Base-by-base conservation (phyloP, 2,329 filamentous ascomycete species). In the Magnaporthales sp. region DNA sequence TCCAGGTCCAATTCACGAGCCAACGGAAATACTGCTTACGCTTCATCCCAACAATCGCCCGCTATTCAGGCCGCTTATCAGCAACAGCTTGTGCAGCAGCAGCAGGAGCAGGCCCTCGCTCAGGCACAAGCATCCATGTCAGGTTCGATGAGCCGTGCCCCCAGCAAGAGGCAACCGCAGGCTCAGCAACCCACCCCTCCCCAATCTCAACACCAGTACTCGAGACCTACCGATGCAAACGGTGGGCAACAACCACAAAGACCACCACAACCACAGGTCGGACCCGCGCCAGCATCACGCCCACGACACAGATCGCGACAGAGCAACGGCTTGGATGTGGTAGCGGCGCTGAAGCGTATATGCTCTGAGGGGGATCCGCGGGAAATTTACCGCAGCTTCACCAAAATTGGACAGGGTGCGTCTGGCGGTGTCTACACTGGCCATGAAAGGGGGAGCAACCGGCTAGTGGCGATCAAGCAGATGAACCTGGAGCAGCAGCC, bases 401-500 rank as follows among this genome's bases (percentile, higher is more conserved):
- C 88, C 75, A 98, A 98, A 81, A 98, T 99, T 75, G 95, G 95
- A 0, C 95, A 99, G 78, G 95, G 95, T 77, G 95, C 95, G 51
- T 98, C 94, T 9, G 95, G 95, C 71, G 95, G 95, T 69, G 95
- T 99, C 1, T 99, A 89, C 75, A 97, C 92, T 0, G 95, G 94
- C 3, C 92, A 94, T 75, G 92, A 97, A 77, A 84, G 88, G 70
- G 89, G 87, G 67, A 91, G 88, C 54, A 96, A 96, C 78, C 88
- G 90, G 69, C 88, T 96, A 71, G 95, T 99, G 51, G 95, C 95
- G 58, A 98, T 99, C 79, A 99, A 99, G 81, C 95, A 99, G 81
- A 99, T 99, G 95, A 98, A 98, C 71, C 81, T 99, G 67, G 95
- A 98, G 77, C 91, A 98, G 78, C 95, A 99, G 74, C 95, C 95